phyloP scores from a whole-genome alignment of 202 grass and related monocot species.

The Zoysia matrella region DNA sequence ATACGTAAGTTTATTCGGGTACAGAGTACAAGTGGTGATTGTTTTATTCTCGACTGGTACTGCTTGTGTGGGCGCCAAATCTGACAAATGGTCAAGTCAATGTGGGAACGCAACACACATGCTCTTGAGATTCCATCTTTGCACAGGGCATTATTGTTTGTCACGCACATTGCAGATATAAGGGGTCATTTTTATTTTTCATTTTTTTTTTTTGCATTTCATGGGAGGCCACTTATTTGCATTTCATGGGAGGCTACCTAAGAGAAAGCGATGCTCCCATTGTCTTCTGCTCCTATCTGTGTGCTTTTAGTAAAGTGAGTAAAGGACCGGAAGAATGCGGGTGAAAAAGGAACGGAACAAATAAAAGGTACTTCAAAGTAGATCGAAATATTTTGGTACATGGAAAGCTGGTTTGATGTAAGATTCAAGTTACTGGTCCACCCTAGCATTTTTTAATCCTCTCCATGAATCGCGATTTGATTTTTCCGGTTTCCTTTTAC shows the following conservation, averaged over 20 bases:
- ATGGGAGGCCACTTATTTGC: no score
- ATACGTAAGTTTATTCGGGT: no score
- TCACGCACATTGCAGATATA: neutral
- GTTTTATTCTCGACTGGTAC: constrained; percentile 3
- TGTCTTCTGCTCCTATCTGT: constrained; percentile 38
- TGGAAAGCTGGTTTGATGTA: neutral
- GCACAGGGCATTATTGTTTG: neutral
- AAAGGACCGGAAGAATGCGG: neutral
- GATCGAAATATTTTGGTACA: neutral
- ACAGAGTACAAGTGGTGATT: no score
- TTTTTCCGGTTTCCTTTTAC: neutral
- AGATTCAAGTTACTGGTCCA: neutral
- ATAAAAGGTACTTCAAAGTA: constrained; percentile 17
- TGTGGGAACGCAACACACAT: constrained; percentile 42
- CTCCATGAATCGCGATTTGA: neutral
- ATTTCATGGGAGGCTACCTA: constrained; percentile 14
- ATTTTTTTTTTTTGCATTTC: no score
- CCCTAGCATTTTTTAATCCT: neutral
- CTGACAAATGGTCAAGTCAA: constrained; percentile 37
- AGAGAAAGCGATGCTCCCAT: constrained; percentile 45
- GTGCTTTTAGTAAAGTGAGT: constrained; percentile 34
- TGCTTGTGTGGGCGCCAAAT: constrained; percentile 38
- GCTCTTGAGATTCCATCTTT: constrained; percentile 24
- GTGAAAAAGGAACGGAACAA: constrained; percentile 1
- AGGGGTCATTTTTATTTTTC: no score